These are phyloP conservation scores for Mycotypha africana DNA, from an alignment of 371 early-diverging fungal genomes.

Conservation along the genomic window DNA sequence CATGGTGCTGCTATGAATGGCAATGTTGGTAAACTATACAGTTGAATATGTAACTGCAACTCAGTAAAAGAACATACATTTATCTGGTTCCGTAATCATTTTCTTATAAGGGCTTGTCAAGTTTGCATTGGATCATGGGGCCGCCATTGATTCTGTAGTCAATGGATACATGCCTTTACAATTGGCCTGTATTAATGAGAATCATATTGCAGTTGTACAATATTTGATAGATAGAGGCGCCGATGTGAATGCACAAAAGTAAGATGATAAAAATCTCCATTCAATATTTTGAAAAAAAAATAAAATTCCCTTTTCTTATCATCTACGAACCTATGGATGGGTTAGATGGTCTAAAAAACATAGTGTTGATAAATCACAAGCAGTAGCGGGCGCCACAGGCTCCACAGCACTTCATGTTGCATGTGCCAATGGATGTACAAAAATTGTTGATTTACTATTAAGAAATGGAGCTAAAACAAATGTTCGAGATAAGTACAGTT, in stretches of 20 bases:
- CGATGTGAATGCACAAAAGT: slow-evolving; percentile 64
- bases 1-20: slow-evolving; percentile 62
- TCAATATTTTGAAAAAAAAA: not conserved
- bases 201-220: slow-evolving; percentile 61
- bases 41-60: not conserved
- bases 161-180: slow-evolving; percentile 70
- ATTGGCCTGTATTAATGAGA: slow-evolving; percentile 61
- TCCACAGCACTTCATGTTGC: slow-evolving; percentile 75
- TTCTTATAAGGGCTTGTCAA: slow-evolving; percentile 51
- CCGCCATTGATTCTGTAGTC: slow-evolving; percentile 60
- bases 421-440: slow-evolving; percentile 61
- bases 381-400: slow-evolving; percentile 41
- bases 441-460: slow-evolving; percentile 56
- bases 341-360: slow-evolving; percentile 28
- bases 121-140: slow-evolving; percentile 69
- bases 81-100: too few species aligned
- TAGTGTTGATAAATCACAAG: slow-evolving; percentile 22
- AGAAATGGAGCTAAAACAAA: slow-evolving; percentile 55
- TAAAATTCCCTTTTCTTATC: too few species aligned
- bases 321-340: too few species aligned
- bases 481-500: slow-evolving; percentile 61
- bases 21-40: slow-evolving; percentile 48
- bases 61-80: not conserved
- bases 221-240: slow-evolving; percentile 70
- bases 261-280: slow-evolving; percentile 5